Evolutionary conservation across 192 early-diverging fungal genomes (phyloP).

Genomic region (Entrophospora sp.): DNA sequence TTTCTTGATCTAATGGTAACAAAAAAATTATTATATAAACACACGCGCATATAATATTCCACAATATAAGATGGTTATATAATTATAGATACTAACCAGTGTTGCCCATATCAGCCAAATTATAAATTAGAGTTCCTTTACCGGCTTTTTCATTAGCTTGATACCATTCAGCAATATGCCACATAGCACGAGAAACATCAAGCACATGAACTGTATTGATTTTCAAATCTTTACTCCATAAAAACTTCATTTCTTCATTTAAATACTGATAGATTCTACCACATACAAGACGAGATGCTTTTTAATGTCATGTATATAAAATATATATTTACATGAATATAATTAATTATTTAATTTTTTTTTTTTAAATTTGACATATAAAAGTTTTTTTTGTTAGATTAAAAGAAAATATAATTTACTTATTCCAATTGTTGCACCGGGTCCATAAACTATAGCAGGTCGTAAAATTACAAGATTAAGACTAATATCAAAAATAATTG

Average conservation of each 20-base stretch:
- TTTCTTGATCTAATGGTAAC: slow-evolving; percentile 62
- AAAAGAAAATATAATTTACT: slow-evolving; percentile 50
- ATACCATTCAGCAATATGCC: slow-evolving; percentile 47
- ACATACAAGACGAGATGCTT: slow-evolving; percentile 86
- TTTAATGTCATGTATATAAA: slow-evolving; percentile 21
- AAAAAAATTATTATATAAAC: neutral
- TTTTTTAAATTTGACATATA: too few species aligned
- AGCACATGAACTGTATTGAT: slow-evolving; percentile 92
- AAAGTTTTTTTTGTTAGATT: too few species aligned
- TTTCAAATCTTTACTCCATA: slow-evolving; percentile 88
- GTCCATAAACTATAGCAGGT: slow-evolving; percentile 84
- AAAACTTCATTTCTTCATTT: slow-evolving; percentile 82
- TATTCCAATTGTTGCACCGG: slow-evolving; percentile 65
- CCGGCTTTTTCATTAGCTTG: slow-evolving; percentile 37
- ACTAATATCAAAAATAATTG: slow-evolving; percentile 22
- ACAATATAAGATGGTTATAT: slow-evolving; percentile 9
- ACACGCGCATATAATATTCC: neutral
- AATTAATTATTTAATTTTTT: too few species aligned
- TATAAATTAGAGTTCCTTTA: slow-evolving; percentile 52
- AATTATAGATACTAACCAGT: slow-evolving; percentile 50
- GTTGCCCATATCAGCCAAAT: slow-evolving; percentile 78
- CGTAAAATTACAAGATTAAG: slow-evolving; percentile 78
- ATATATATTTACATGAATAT: too few species aligned
- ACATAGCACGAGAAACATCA: slow-evolving; percentile 66
- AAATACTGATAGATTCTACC: slow-evolving; percentile 79